These are phyloP conservation scores for Citrullus mucosospermus DNA, from an alignment of 306 rosid genomes.

Conservation along the genomic window DNA sequence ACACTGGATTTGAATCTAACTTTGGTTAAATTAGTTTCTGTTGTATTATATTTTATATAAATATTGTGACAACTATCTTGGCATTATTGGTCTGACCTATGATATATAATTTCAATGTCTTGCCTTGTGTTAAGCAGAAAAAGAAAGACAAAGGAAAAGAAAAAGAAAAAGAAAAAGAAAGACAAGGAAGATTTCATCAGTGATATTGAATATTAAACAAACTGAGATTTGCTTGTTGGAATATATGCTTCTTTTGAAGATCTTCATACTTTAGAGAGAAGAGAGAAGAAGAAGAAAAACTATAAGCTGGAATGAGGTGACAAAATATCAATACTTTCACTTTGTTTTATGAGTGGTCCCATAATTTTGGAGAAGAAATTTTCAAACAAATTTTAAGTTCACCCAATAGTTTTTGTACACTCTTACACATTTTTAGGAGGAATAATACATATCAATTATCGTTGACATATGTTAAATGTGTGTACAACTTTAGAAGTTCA, in stretches of 20 bases:
- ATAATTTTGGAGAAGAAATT: neutral
- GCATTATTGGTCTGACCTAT: neutral
- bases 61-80: conserved; percentile 1
- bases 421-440: no score
- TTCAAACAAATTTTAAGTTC: neutral
- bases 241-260: neutral
- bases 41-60: neutral
- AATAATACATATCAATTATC: no score
- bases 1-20: neutral
- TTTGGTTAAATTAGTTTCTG: neutral
- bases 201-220: conserved; percentile 1
- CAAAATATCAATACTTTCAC: neutral
- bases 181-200: neutral
- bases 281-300: neutral
- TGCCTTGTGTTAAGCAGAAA: neutral
- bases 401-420: no score
- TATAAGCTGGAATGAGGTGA: neutral
- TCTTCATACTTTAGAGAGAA: neutral
- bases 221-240: conserved; percentile 4
- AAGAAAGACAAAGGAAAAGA: neutral
- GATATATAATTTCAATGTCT: neutral
- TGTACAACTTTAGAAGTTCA: no score
- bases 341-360: neutral
- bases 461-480: no score
- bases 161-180: neutral